A percentile compares a stretch with the other conserved stretches of the same genome.
These are phyloP conservation scores for Ilyonectria robusta DNA, from an alignment of 2,329 filamentous ascomycete species.

Conservation along the genomic window DNA sequence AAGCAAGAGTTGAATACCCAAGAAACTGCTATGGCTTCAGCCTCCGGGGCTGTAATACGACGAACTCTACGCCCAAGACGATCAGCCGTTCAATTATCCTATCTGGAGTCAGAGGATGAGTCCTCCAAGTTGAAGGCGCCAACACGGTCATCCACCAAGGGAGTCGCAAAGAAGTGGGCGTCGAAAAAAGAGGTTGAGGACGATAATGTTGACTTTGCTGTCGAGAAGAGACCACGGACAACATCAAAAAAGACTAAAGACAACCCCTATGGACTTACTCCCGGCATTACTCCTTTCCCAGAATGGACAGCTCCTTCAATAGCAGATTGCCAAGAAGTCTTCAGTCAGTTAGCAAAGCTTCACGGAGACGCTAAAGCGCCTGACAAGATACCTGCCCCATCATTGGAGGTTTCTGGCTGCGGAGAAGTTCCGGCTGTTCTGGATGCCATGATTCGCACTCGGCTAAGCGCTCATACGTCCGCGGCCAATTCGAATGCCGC, in stretches of 20 bases:
- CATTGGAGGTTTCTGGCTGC: slow-evolving; percentile 46
- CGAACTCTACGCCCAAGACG: slow-evolving; percentile 28
- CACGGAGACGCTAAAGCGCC: slow-evolving; percentile 45
- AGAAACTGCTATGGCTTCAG: background rate
- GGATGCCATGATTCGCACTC: slow-evolving; percentile 46
- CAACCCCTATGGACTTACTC: slow-evolving; percentile 47
- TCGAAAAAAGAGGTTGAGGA: slow-evolving; percentile 38
- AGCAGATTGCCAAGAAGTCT: slow-evolving; percentile 43
- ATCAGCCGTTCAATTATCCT: slow-evolving; percentile 16
- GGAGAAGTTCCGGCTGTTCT: slow-evolving; percentile 47
- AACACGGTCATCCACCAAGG: background rate
- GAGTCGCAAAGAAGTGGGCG: slow-evolving; percentile 11
- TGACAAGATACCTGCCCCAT: slow-evolving; percentile 47
- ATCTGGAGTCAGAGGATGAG: slow-evolving; percentile 44
- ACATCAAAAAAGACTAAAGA: slow-evolving; percentile 42
- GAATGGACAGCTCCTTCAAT: slow-evolving; percentile 43
- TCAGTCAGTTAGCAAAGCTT: slow-evolving; percentile 39
- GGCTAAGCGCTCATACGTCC: slow-evolving; percentile 46
- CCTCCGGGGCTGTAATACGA: background rate
- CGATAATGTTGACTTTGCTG: slow-evolving; percentile 14
- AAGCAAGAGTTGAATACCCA: background rate
- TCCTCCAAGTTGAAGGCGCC: background rate
- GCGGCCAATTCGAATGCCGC: slow-evolving; percentile 47
- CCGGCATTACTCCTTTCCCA: slow-evolving; percentile 46
- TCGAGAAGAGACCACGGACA: slow-evolving; percentile 34